These are phyloP conservation scores for Willaertia magna DNA, from an alignment of 208 protist species.

Conservation along the genomic window DNA sequence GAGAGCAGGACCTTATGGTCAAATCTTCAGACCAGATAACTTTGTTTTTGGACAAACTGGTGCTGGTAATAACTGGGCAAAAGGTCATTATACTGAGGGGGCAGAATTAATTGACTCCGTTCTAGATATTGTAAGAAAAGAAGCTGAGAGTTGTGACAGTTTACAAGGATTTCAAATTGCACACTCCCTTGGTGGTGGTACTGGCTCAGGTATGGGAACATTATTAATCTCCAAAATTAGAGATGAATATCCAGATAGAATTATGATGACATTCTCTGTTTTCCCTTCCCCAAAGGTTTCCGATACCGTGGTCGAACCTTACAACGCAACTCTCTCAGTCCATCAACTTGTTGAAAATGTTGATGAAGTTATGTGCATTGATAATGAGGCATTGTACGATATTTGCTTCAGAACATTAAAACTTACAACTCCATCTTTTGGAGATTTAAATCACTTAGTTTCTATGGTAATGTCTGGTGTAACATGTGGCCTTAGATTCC, in stretches of 20 bases:
- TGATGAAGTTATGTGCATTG: slow-evolving; percentile 90
- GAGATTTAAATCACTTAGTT: slow-evolving; percentile 90
- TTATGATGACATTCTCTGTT: slow-evolving; percentile 95
- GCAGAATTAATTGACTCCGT: slow-evolving; percentile 82
- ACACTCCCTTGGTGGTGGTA: slow-evolving; percentile 94
- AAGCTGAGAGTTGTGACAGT: slow-evolving; percentile 82
- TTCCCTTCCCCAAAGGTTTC: slow-evolving; percentile 94
- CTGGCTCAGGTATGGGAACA: slow-evolving; percentile 87
- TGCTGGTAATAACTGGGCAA: slow-evolving; percentile 90
- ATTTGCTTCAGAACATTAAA: slow-evolving; percentile 96
- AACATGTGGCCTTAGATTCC: slow-evolving; percentile 82
- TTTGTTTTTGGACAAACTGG: slow-evolving; percentile 82
- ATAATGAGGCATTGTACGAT: slow-evolving; percentile 96
- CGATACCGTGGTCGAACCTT: slow-evolving; percentile 91
- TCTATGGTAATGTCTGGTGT: slow-evolving; percentile 72
- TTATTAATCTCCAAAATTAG: slow-evolving; percentile 91
- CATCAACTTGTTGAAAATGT: slow-evolving; percentile 94
- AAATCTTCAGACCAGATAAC: slow-evolving; percentile 84
- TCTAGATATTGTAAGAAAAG: slow-evolving; percentile 81
- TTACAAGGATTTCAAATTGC: slow-evolving; percentile 92
- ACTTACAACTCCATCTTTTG: slow-evolving; percentile 85
- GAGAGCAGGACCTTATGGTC: slow-evolving; percentile 38
- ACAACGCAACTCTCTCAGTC: slow-evolving; percentile 90
- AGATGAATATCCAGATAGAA: slow-evolving; percentile 95
- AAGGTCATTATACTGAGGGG: slow-evolving; percentile 91